Base-by-base conservation (phyloP, 768 basidiomycete species). In the Tremella fuciformis region DNA sequence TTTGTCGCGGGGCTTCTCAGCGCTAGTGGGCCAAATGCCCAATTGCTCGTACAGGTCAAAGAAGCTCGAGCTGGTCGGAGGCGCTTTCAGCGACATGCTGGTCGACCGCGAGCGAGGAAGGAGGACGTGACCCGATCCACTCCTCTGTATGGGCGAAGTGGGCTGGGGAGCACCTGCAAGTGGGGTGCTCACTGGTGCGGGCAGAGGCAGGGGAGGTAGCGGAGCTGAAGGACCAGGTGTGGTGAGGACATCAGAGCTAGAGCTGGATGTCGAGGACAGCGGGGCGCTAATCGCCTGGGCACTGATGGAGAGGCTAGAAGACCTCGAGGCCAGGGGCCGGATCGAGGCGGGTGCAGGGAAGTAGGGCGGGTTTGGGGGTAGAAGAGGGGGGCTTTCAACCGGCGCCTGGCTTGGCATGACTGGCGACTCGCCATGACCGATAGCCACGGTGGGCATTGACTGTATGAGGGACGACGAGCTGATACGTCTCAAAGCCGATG, bases 1-100 rank as follows among this genome's bases (percentile, higher is more conserved):
- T 15, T 34, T 34, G 29, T 34, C 29, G 29, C 29, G 29, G 29
- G 29, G 29, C 29, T 34, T 25, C 46, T 71, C 60, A 21, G 69
- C 66, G 3, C 59, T 50, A 8, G 66, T 65, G 0, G 74, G 74
- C 65, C 67, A 70, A n/a, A 76, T 74, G 1, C 74, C 74, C 1
- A 76, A 59, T 46, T 76, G 70, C 53, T 68, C 70, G 55, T 76
- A 76, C 21, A 76, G 58, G 49, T 76, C 74, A 62, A 67, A 71
- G 58, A 76, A 76, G 19, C 66, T 69, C 13, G 67, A 70, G 46
- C 69, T 69, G 7, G 67, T 73, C 0, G 71, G 65, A 2, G 74
- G 71, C n/a, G 71, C 59, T 26, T 65, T 66, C n/a, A 70, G 56
- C 21, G 58, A 64, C 71, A 73, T 68, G 41, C 69, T 70, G 15